Base-by-base conservation (phyloP, 2,329 filamentous ascomycete genomes). In the Fusarium concolor region DNA sequence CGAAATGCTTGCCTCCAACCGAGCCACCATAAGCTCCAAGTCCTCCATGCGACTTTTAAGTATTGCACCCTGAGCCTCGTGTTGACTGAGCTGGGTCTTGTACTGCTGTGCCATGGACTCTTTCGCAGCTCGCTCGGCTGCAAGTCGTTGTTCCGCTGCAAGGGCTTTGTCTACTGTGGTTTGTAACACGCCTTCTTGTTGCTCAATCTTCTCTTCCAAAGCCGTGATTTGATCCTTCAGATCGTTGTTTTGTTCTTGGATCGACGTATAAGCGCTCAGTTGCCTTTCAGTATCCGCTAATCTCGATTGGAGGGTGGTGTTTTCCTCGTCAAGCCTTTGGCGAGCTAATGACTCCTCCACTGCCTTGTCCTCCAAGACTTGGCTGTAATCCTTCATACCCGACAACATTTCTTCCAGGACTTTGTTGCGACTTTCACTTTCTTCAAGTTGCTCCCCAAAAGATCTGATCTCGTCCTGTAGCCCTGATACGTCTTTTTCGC, bases 321-420 rank as follows among this genome's bases (percentile, higher is more conserved):
- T 62, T 9, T 62, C 42, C 6, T 24, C 17, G 9, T 62, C 37
- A 2, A 33, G 11, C 7, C 18, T 35, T 11, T 5, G 17, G 1
- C 49, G 37, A 44, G n/a, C 20, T 6, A 24, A 1, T 3, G 8
- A 35, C 20, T 63, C 38, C 15, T 12, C 43, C 5, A 5, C 15
- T 11, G 15, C 7, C n/a, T 49, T 20, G 2, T 17, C 1, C 4
- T 28, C 11, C 1, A 62, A 31, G 1, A n/a, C 3, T 17, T 42
- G 24, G 0, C 17, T 2, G 3, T 6, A 33, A 17, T 17, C 15
- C 10, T n/a, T 33, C 2, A 33, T 29, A 7, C 38, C 5, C 15
- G 18, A 22, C 4, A 41, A 2, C 4, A 14, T n/a, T 2, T 17
- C 6, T 14, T 39, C n/a, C 0, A 28, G 3, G 10, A 6, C 2